Percentiles rank a stretch among this genome's conserved stretches.
Conservation (phyloP, 2,329 filamentous ascomycete genomes). For the Cladosporium velox region DNA sequence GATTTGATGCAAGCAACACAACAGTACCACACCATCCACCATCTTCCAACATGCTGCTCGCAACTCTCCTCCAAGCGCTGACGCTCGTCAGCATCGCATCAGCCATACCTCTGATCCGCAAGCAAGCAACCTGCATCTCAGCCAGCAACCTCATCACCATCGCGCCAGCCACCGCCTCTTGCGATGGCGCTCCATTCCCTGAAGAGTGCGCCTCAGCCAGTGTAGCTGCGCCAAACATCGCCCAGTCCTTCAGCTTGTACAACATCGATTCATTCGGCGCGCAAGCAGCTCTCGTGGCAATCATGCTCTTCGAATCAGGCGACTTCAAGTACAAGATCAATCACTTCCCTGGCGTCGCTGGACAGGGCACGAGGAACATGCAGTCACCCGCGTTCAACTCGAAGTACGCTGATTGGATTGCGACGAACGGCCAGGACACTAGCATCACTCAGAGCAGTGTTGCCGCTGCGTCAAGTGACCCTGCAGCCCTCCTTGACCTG, state of each 20-base stretch:
- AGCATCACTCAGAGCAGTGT: constrained; percentile 29
- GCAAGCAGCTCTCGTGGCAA: constrained; percentile 68
- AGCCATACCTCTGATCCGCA: background rate
- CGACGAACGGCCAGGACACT: constrained; percentile 31
- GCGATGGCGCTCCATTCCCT: constrained; percentile 49
- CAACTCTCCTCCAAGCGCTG: background rate
- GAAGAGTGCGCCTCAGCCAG: constrained; percentile 67
- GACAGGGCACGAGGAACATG: constrained; percentile 74
- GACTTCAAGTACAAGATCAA: constrained; percentile 74
- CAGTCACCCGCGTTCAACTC: constrained; percentile 58
- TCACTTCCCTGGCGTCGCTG: constrained; percentile 60
- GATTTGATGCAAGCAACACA: background rate
- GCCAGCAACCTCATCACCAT: constrained; percentile 53
- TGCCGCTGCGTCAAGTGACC: constrained; percentile 32
- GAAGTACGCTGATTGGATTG: constrained; percentile 56
- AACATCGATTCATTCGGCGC: constrained; percentile 56
- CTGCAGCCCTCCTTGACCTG: constrained; percentile 52
- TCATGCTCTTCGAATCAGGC: constrained; percentile 71
- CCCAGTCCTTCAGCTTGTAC: constrained; percentile 60
- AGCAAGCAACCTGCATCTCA: constrained; percentile 28
- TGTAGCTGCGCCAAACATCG: constrained; percentile 61
- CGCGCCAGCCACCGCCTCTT: constrained; percentile 59
- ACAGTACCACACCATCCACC: background rate
- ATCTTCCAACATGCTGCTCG: background rate
- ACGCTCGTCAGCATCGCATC: background rate